A percentile compares a stretch with the other conserved stretches of the same genome.
These are phyloP conservation scores for Aspergillus versicolor DNA, from an alignment of 2,329 filamentous ascomycete species.

Conservation along the genomic window DNA sequence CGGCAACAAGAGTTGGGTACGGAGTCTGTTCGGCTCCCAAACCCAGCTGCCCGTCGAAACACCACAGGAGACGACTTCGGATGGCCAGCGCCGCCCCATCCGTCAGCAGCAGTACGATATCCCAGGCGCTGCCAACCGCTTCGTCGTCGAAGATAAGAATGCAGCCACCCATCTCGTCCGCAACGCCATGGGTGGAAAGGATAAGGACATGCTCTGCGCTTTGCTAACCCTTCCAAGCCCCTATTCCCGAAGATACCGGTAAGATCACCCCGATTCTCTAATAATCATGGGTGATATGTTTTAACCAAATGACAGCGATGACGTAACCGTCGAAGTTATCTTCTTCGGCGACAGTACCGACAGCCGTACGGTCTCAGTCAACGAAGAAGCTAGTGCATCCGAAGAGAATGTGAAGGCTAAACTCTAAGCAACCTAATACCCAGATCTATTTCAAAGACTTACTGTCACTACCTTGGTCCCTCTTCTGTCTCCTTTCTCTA, in stretches of 20 bases:
- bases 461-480: background rate
- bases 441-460: background rate
- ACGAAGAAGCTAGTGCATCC: constrained; percentile 78
- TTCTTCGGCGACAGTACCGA: constrained; percentile 86
- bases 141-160: constrained; percentile 92
- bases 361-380: constrained; percentile 76
- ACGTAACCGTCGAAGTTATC: constrained; percentile 95
- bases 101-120: constrained; percentile 90
- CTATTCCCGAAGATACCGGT: constrained; percentile 88
- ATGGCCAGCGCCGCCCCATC: constrained; percentile 78
- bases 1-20: constrained; percentile 62
- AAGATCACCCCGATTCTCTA: constrained; percentile 28
- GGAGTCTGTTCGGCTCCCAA: constrained; percentile 63
- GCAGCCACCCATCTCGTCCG: constrained; percentile 92
- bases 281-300: constrained; percentile 14
- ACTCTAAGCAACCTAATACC: constrained; percentile 35
- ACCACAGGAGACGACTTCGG: constrained; percentile 45
- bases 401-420: constrained; percentile 50
- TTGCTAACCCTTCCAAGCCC: constrained; percentile 88
- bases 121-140: constrained; percentile 67
- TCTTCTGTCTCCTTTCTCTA: background rate
- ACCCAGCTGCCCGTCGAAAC: constrained; percentile 75
- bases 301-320: constrained; percentile 62
- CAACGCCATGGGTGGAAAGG: constrained; percentile 90
- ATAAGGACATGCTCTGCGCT: constrained; percentile 90